Evolutionary conservation across 1,284 basidiomycete species (phyloP), one percentile per base, ranked within the genome.

Genomic region (Naganishia cerealis): DNA sequence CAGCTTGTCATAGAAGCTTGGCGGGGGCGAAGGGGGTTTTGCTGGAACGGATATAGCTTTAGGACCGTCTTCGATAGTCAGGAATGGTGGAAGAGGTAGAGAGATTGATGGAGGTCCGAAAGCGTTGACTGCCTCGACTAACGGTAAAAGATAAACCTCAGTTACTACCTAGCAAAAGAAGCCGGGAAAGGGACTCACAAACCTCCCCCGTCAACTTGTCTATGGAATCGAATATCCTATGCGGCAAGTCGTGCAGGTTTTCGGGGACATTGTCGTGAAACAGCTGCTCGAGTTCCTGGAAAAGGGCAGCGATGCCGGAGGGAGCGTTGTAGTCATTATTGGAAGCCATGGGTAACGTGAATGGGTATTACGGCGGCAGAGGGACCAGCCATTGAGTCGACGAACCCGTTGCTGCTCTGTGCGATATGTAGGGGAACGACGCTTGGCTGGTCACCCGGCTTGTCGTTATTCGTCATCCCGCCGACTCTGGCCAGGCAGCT

Each of bases 211-310:
- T 75, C 29, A 80, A 70, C 16, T 78, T 72, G 69, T 80, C 78
- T 50, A 79, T 74, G 0, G 77, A 78, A 67, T 79, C 79, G 18
- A 79, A 69, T 74, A 80, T 74, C 72, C 76, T 73, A 52, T 71
- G 72, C 9, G 79, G 78, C 21, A 80, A 73, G 48, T 79, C 78
- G 54, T 77, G 74, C 26, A 80, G 68, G 70, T 80, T 78, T 29
- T 69, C 55, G 5, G 79, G 78, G 39, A 81, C 75, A 70, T 79
- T 78, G 1, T 73, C 72, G 67, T 79, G 75, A 46, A 80, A 72
- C 77, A 79, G 79, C 63, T 78, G 74, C 71, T 80, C 78, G 66
- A 81, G 73, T 69, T 80, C 75, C 71, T 79, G 78, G 56, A 79
- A 75, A 61, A 81, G 70, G 38, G 42, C 62, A 29, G 26, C 40